These are phyloP conservation scores for Pythium chondricola DNA, from an alignment of 352 stramenopile species.

Conservation along the genomic window DNA sequence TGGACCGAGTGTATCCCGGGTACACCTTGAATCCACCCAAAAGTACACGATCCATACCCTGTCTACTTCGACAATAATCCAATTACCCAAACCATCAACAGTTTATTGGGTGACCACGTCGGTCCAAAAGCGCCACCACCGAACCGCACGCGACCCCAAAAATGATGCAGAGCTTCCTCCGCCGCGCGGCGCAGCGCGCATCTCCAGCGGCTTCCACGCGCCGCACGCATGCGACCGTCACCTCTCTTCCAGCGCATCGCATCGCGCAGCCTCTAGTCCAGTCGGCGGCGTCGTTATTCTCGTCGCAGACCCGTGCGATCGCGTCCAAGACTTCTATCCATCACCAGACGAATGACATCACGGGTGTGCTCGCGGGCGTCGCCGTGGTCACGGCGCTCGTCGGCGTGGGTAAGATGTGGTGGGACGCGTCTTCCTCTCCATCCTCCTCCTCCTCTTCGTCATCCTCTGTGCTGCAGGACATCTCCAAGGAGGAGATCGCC, in stretches of 20 bases:
- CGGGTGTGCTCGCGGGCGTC: slow-evolving; percentile 58
- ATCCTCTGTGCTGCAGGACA: slow-evolving; percentile 32
- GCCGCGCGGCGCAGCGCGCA: slow-evolving; percentile 24
- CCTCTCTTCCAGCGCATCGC: neutral
- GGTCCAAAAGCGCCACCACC: neutral
- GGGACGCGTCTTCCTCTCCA: slow-evolving; percentile 53
- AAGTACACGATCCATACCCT: too few relatives aligned
- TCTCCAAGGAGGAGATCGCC: slow-evolving; percentile 50
- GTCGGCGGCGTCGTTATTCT: slow-evolving; percentile 11
- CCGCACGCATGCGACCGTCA: neutral
- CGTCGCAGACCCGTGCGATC: slow-evolving; percentile 9
- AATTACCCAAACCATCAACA: too few relatives aligned
- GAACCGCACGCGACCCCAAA: neutral
- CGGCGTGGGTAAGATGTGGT: slow-evolving; percentile 84
- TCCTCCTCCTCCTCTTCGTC: neutral
- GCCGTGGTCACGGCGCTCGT: slow-evolving; percentile 60
- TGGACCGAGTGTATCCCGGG: too few relatives aligned
- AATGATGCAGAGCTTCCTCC: slow-evolving; percentile 21
- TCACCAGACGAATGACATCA: slow-evolving; percentile 36
- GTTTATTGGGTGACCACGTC: neutral
- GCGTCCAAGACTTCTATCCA: too few relatives aligned
- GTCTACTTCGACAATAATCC: too few relatives aligned
- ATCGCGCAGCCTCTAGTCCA: neutral
- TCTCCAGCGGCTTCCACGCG: slow-evolving; percentile 2
- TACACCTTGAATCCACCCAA: too few relatives aligned